These are phyloP conservation scores for Chionographis japonica DNA, from an alignment of 106 monocot species.

Conservation along the genomic window DNA sequence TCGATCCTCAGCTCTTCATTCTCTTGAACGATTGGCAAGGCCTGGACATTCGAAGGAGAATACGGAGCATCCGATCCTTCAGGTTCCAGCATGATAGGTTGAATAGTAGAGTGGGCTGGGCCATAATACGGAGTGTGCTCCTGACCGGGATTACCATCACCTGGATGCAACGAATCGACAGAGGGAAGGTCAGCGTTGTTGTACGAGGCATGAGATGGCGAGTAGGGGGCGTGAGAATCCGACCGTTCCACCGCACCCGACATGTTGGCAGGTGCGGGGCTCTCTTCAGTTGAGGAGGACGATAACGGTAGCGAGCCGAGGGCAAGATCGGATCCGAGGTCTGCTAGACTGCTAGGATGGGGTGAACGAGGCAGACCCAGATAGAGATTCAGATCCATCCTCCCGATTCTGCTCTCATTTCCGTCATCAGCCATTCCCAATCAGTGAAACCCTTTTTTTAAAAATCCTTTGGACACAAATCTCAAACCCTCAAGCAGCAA, in stretches of 20 bases:
- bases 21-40: constrained; percentile 19
- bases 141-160: constrained; percentile 2
- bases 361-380: constrained; percentile 62
- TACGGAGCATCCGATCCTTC: constrained; percentile 1
- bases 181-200: not conserved
- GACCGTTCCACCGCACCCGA: constrained; percentile 12
- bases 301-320: constrained; percentile 41
- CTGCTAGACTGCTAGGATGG: constrained; percentile 24
- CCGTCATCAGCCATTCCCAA: constrained; percentile 33
- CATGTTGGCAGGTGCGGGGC: constrained; percentile 9
- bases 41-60: constrained; percentile 11
- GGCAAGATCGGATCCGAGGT: constrained; percentile 72
- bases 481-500: too few species aligned
- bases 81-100: too few species aligned
- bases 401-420: constrained; percentile 14
- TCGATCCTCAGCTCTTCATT: constrained; percentile 1
- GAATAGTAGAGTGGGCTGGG: not conserved
- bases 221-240: constrained; percentile 26
- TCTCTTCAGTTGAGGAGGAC: constrained; percentile 18
- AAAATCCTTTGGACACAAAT: too few species aligned
- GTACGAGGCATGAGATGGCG: constrained; percentile 23
- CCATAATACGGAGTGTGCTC: constrained; percentile 25
- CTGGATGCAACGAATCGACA: not conserved
- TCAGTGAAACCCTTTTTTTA: too few species aligned
- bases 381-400: constrained; percentile 85